Base-by-base conservation (phyloP, 2,329 filamentous ascomycete genomes). In the Simplicillium aogashimaense region DNA sequence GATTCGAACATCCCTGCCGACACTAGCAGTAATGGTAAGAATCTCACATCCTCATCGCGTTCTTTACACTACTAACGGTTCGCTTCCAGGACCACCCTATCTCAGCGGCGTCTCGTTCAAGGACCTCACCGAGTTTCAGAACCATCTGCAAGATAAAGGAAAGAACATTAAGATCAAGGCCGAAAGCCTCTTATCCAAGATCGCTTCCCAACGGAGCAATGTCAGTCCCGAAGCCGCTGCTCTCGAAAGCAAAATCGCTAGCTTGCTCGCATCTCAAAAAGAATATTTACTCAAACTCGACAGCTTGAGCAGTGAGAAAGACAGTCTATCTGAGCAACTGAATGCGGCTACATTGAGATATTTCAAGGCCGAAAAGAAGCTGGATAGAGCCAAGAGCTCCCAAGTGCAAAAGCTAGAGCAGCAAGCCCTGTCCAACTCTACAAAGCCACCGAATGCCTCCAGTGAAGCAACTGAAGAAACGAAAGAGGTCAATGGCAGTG, bases 401-500 rank as follows among this genome's bases (percentile, higher is more conserved):
- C 88, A 94, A 42, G 88, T 95, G 2, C 85, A 89, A 45, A 95
- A 94, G 58, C 64, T 98, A 44, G 92, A 97, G 58, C 84, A 87
- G 53, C 86, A 95, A 62, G 88, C 89, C 28, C 76, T 89, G 38
- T 74, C 85, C 43, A 82, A 82, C 42, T 77, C 74, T 7, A 68
- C 72, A 63, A 74, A 44, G 78, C 59, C 54, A 16, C 41, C 56
- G n/a, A 49, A 50, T 12, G 53, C 52, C 3, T 49, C 56, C 13
- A 54, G 51, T 4, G 59, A 59, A 20, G 79, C 79, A 20, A 61
- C 61, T 33, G 68, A 74, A 35, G 52, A 57, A 39, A 50, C 41
- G 34, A 66, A 70, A 31, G 73, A 78, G 40, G 66, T 66, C 16
- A 78, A 74, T 29, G 65, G 70, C 1, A 67, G 74, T 37, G 70